phyloP scores from a whole-genome alignment of 371 early-diverging fungal genomes.

The Syncephalastrum contaminatum region DNA sequence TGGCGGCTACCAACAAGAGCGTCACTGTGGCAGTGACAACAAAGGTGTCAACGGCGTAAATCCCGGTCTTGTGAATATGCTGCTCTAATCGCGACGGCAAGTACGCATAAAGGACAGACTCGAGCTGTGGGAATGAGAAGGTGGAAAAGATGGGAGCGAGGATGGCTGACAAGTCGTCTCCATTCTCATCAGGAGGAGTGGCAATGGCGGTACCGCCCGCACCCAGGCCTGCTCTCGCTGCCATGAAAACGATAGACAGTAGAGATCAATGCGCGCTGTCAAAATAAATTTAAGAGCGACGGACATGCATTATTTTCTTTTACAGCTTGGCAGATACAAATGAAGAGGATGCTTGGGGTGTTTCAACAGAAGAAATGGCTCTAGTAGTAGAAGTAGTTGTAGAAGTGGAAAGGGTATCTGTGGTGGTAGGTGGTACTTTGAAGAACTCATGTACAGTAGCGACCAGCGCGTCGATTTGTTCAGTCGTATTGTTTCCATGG shows the following conservation, averaged over 20 bases:
- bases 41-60: constrained; percentile 38
- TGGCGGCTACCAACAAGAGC: constrained; percentile 22
- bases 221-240: too few species aligned
- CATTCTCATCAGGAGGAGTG: not conserved
- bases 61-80: constrained; percentile 24
- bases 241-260: too few species aligned
- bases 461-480: constrained; percentile 57
- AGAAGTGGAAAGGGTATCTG: not conserved
- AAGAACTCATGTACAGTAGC: constrained; percentile 49
- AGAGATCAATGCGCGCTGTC: too few species aligned
- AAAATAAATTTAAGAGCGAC: too few species aligned
- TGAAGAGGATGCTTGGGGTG: too few species aligned
- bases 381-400: too few species aligned
- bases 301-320: too few species aligned
- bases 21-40: constrained; percentile 28
- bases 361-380: too few species aligned
- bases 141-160: constrained; percentile 17
- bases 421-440: constrained; percentile 6
- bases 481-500: constrained; percentile 69
- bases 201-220: too few species aligned
- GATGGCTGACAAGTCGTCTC: constrained; percentile 11
- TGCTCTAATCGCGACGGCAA: constrained; percentile 23
- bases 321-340: too few species aligned
- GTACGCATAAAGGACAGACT: constrained; percentile 30
- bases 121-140: constrained; percentile 31